Percentiles rank a stretch among this genome's conserved stretches.
Conservation (phyloP, 163 green algal genomes). For the Scenedesmus sp. region DNA sequence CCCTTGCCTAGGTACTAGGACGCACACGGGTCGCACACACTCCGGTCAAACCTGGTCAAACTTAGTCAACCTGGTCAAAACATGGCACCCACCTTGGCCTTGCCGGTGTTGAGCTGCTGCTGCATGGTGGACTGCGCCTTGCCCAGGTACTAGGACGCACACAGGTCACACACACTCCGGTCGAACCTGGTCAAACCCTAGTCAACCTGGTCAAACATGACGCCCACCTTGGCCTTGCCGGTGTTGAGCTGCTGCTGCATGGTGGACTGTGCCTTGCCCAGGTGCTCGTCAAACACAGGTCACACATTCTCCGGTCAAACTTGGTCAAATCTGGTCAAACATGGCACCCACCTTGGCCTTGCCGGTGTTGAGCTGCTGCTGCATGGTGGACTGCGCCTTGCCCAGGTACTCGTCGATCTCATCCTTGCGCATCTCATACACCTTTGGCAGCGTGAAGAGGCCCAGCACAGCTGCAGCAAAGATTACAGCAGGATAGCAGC, state of each 20-base stretch:
- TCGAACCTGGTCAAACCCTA: not conserved
- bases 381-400: conserved; percentile 15
- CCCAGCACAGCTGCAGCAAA: conserved; percentile 35
- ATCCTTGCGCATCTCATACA: conserved; percentile 83
- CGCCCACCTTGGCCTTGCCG: not conserved
- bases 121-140: no score
- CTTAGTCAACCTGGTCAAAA: no score
- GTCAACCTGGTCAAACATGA: no score
- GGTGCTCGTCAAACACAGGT: not conserved
- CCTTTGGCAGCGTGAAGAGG: conserved; percentile 76
- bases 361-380: not conserved
- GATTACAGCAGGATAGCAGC: not conserved
- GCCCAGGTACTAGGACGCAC: no score
- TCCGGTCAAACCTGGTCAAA: not conserved
- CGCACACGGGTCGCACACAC: no score
- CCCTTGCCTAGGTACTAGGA: no score
- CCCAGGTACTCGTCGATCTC: conserved; percentile 69
- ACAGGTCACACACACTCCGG: no score
- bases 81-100: no score
- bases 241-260: not conserved
- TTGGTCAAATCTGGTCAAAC: no score
- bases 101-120: no score
- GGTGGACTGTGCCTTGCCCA: conserved; percentile 31
- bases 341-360: not conserved
- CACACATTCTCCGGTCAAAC: not conserved